A percentile compares a stretch with the other conserved stretches of the same genome.
Evolutionary conservation across 1,139 yeast genomes (phyloP).

Genomic region (Pichia inconspicua): DNA sequence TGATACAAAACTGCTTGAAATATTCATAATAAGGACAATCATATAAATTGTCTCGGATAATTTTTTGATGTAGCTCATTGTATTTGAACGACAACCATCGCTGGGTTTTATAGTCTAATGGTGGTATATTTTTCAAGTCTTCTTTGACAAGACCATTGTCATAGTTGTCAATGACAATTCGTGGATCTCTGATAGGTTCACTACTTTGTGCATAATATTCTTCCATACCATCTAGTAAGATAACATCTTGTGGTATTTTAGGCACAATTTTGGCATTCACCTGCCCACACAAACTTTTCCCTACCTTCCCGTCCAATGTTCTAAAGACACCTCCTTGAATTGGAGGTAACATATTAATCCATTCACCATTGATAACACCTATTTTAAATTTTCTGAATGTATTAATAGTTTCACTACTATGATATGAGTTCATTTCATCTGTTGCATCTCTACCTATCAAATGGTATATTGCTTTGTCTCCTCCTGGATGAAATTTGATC

Average conservation of each 20-base stretch:
- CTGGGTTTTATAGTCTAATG: constrained; percentile 64
- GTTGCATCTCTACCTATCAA: constrained; percentile 87
- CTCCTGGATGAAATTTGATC: constrained; percentile 80
- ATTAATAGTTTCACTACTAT: constrained; percentile 48
- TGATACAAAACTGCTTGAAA: constrained; percentile 56
- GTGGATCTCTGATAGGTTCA: constrained; percentile 46
- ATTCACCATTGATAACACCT: constrained; percentile 53
- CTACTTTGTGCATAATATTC: constrained; percentile 32
- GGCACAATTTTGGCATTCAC: constrained; percentile 36
- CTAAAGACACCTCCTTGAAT: constrained; percentile 71
- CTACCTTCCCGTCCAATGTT: constrained; percentile 16
- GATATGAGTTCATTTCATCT: constrained; percentile 84
- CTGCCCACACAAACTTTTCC: constrained; percentile 30
- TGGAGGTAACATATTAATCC: constrained; percentile 80
- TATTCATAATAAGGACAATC: constrained; percentile 70
- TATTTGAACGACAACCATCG: constrained; percentile 47
- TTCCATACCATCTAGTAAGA: constrained; percentile 34
- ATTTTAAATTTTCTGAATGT: constrained; percentile 49
- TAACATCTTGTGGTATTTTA: constrained; percentile 41
- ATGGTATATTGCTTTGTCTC: constrained; percentile 75
- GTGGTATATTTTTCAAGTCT: constrained; percentile 52
- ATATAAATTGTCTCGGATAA: constrained; percentile 55
- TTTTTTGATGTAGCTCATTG: constrained; percentile 47
- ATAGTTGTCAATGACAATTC: constrained; percentile 43
- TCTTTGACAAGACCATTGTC: constrained; percentile 47